Base-by-base conservation (phyloP, 2,329 filamentous ascomycete species). In the Blumeria hordei region DNA sequence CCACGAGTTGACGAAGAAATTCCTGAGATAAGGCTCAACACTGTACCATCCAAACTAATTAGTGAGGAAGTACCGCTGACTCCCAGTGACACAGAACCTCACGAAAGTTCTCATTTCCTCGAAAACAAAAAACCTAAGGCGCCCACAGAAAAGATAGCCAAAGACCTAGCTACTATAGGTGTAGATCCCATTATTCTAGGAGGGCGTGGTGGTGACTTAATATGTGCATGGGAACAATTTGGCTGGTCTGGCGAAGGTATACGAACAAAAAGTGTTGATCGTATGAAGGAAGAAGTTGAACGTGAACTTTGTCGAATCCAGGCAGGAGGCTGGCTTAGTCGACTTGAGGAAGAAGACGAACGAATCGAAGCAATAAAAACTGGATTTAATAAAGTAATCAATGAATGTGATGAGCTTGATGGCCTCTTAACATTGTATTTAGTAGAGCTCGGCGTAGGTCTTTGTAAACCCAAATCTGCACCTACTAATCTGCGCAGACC, bases 401-500 rank as follows among this genome's bases (percentile, higher is more conserved):
- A 81, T 18, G 92, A 98, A 69, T 96, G 92, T 63, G 93, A 98
- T 62, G 90, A 96, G 69, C 73, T 98, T 56, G 92, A 98, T 66
- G 93, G 93, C 57, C 73, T 98, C 41, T 72, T 98, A 54, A 98
- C 92, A 0, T 70, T 98, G 36, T 98, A 98, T 67, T 86, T 85
- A 50, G 92, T 96, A 32, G 92, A 98, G 67, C 73, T 98, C 58
- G 87, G 86, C 62, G 85, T 90, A 74, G 72, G 83, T 69, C 16
- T 21, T 39, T 44, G 39, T 39, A 18, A 28, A 33, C 18, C 10
- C 14, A 9, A 7, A 12, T 37, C 18, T 18, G 57, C 32, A 41
- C 21, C 37, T 39, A 45, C 47, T 55, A 41, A 53, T 35, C 16
- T 49, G 44, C 11, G 28, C 64, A 93, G 83, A 96, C 88, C 52